Evolutionary conservation across 176 grass and related monocot species (phyloP), one percentile per base, ranked within the genome.

Genomic region (Phoenix roebelenii): DNA sequence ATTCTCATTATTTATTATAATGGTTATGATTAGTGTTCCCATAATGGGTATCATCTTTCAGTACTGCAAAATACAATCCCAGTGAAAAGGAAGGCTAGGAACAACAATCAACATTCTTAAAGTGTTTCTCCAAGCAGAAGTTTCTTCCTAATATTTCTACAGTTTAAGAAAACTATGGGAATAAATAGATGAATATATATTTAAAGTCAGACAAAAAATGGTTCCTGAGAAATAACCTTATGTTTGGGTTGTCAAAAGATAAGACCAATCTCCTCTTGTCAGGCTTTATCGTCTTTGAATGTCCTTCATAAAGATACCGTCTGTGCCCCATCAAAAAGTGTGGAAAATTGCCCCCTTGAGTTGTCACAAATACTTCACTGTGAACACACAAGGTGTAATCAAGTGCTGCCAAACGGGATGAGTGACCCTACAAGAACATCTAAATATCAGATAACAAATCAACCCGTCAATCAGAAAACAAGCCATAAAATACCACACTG

Each of bases 341-440:
- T 25, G 86, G 91, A 20, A 96, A 96, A 64, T 90, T 96, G 60
- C 86, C 85, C 30, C 91, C 91, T 90, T 96, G 91, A 77, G 83
- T 96, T 18, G 81, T 74, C 23, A 90, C 80, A 70, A 96, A 96
- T 9, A 70, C 62, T 80, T 96, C 86, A 50, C 91, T 82, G 12
- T 75, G 64, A 20, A 74, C 72, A 35, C 86, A 90, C 17, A 96
- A 50, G 3, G 59, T 82, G 72, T 90, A 96, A 75, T 96, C 91
- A 52, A 96, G 6, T 62, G 86, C 86, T 35, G 91, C 91, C 58
- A 90, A 60, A 71, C 86, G 75, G 44, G 86, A 96, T 32, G 86
- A 96, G 72, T 96, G 69, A 54, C 83, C 86, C 91, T 96, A 51
- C 5, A 79, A 39, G 53, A 28, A 23, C 15, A 29, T 29, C 20